Conservation (phyloP, 306 rosid genomes). For the Crotalaria pallida region DNA sequence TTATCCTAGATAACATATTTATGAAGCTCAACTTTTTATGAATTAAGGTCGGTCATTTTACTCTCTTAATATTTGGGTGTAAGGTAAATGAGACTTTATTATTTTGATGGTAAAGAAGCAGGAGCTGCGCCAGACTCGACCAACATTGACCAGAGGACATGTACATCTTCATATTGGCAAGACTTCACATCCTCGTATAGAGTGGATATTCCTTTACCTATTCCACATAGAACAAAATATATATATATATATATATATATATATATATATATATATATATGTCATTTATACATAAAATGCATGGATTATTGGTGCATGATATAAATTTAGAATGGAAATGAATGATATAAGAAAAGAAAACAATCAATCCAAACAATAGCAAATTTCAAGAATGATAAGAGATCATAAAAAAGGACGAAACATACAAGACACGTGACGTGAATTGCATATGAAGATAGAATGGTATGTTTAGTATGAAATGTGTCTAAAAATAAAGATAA, state of each 20-base stretch:
- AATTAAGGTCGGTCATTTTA: too few relatives aligned
- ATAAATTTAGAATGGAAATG: background rate
- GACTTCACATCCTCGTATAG: conserved; percentile 74
- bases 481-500: background rate
- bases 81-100: background rate
- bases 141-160: conserved; percentile 69
- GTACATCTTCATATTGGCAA: conserved; percentile 71
- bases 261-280: background rate
- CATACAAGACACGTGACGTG: background rate
- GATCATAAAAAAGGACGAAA: background rate
- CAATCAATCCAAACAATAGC: background rate
- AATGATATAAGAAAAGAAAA: background rate
- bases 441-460: background rate
- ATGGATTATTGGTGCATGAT: background rate
- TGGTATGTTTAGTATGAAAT: background rate
- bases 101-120: conserved; percentile 33
- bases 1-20: too few relatives aligned
- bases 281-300: too few relatives aligned
- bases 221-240: background rate
- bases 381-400: background rate
- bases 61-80: background rate
- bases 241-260: background rate
- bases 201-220: conserved; percentile 63
- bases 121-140: conserved; percentile 42
- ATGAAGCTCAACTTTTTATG: too few relatives aligned